A percentile compares a stretch with the other conserved stretches of the same genome.
phyloP scores from a whole-genome alignment of 495 filamentous ascomycete species.

The Penicillium daleae region DNA sequence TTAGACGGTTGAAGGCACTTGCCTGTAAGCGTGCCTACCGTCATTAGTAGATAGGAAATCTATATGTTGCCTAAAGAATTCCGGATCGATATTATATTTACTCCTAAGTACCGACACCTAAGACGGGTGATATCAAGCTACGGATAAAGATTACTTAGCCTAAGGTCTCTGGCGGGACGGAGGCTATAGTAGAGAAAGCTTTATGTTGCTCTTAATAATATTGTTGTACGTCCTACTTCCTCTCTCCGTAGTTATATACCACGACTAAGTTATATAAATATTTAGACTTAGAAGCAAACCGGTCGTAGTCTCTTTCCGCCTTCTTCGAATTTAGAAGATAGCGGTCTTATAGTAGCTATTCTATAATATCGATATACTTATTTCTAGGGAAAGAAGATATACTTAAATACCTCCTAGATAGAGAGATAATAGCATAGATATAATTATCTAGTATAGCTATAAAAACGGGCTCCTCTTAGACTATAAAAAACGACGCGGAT shows the following conservation, averaged over 20 bases:
- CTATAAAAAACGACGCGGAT: no score
- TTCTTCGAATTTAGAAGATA: neutral
- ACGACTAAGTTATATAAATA: neutral
- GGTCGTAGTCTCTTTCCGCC: neutral
- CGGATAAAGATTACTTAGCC: neutral
- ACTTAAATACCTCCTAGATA: neutral
- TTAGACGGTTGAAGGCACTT: no score
- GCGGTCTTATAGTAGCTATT: neutral
- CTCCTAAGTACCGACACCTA: neutral
- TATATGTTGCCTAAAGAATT: slow-evolving; percentile 1
- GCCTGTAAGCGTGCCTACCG: slow-evolving; percentile 32
- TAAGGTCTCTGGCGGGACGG: neutral
- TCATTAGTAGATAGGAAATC: neutral
- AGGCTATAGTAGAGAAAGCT: neutral
- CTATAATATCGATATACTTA: neutral
- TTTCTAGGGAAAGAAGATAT: neutral
- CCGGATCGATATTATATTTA: slow-evolving; percentile 1
- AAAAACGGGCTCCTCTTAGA: no score
- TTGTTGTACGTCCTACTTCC: neutral
- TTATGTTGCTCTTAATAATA: neutral
- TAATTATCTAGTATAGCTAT: neutral
- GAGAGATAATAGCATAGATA: neutral
- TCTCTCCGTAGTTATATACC: neutral
- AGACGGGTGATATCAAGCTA: neutral
- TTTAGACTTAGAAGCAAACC: neutral